These are phyloP conservation scores for Fusarium lyarnte DNA, from an alignment of 2,329 filamentous ascomycete species.

Conservation along the genomic window DNA sequence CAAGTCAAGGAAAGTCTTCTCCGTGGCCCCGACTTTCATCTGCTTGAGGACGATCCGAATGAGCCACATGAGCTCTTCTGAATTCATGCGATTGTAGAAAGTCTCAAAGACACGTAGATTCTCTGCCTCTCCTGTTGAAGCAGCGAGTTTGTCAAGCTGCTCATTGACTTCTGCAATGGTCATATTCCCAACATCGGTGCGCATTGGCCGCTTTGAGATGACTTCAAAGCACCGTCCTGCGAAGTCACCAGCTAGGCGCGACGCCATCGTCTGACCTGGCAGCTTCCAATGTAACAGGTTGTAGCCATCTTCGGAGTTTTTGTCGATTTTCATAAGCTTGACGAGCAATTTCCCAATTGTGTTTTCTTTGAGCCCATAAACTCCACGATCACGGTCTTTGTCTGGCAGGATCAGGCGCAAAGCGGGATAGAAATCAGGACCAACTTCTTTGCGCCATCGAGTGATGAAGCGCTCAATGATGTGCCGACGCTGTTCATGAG, in stretches of 20 bases:
- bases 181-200: slow-evolving; percentile 78
- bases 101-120: slow-evolving; percentile 82
- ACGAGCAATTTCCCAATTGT: slow-evolving; percentile 90
- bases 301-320: slow-evolving; percentile 87
- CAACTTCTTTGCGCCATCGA: slow-evolving; percentile 87
- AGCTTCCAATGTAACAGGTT: slow-evolving; percentile 92
- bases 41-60: slow-evolving; percentile 91
- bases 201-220: slow-evolving; percentile 83
- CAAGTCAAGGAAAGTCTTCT: slow-evolving; percentile 85
- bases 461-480: slow-evolving; percentile 89
- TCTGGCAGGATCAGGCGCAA: slow-evolving; percentile 91
- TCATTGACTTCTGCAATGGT: slow-evolving; percentile 90
- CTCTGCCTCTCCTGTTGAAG: slow-evolving; percentile 80
- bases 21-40: slow-evolving; percentile 79
- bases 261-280: slow-evolving; percentile 72
- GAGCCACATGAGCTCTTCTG: slow-evolving; percentile 93
- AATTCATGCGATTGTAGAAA: slow-evolving; percentile 92
- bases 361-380: slow-evolving; percentile 95
- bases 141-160: slow-evolving; percentile 80
- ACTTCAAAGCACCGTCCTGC: slow-evolving; percentile 89
- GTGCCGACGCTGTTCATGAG: slow-evolving; percentile 80
- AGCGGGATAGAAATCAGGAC: slow-evolving; percentile 91
- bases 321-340: slow-evolving; percentile 90
- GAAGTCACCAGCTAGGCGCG: slow-evolving; percentile 86
- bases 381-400: slow-evolving; percentile 89